Percentiles rank a stretch among this genome's conserved stretches.
These are phyloP conservation scores for Dalechampia spathulata DNA, from an alignment of 441 rosid species.

Conservation along the genomic window DNA sequence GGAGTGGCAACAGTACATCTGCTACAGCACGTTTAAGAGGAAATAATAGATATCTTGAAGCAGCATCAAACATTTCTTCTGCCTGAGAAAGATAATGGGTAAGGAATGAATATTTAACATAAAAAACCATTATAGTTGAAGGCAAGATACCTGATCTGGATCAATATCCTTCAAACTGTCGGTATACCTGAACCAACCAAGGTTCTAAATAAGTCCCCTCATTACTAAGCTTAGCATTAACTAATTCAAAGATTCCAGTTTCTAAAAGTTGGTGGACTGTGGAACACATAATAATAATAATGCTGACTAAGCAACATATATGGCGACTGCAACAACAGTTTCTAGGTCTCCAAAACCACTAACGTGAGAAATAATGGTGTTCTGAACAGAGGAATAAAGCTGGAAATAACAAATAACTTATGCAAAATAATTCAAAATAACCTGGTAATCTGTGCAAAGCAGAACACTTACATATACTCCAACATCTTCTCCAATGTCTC, in stretches of 20 bases:
- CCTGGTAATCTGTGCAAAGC: conserved; percentile 1
- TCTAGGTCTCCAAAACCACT: background rate
- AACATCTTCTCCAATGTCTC: conserved; percentile 87
- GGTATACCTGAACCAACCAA: conserved; percentile 69
- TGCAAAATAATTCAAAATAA: conserved; percentile 3
- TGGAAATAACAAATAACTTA: background rate
- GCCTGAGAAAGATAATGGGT: conserved; percentile 40
- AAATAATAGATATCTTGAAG: conserved; percentile 86
- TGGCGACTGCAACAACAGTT: background rate
- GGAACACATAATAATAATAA: background rate
- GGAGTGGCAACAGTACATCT: conserved; percentile 74
- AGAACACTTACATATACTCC: conserved; percentile 74
- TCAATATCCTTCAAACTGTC: conserved; percentile 79
- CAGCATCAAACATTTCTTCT: conserved; percentile 93
- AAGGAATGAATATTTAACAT: conserved; percentile 9
- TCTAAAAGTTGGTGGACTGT: conserved; percentile 8
- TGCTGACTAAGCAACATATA: conserved; percentile 2
- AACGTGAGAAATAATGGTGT: background rate
- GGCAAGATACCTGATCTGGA: conserved; percentile 56
- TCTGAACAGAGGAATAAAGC: conserved; percentile 6
- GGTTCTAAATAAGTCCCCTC: conserved; percentile 19
- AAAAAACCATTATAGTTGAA: conserved; percentile 1
- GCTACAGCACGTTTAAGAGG: conserved; percentile 97
- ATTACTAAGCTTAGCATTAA: background rate
- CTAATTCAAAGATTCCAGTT: background rate